A percentile compares a stretch with the other conserved stretches of the same genome.
These are phyloP conservation scores for Aspergillus olivimuriae DNA, from an alignment of 495 filamentous ascomycete genomes.

Conservation along the genomic window DNA sequence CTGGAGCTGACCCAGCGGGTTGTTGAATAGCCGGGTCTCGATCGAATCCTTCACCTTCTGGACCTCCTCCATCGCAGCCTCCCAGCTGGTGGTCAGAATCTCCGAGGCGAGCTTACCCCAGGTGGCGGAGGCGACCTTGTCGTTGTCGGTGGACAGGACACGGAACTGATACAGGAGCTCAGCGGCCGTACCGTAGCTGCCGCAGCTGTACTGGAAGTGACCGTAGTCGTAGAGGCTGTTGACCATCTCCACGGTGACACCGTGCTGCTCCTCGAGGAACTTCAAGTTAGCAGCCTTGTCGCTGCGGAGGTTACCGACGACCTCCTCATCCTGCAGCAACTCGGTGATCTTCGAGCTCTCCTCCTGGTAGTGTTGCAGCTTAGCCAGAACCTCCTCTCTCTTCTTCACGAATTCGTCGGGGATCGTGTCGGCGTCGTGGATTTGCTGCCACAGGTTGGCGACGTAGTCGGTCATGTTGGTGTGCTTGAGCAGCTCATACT, in stretches of 20 bases:
- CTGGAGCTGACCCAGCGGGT: constrained; percentile 86
- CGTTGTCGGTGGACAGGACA: constrained; percentile 93
- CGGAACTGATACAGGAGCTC: constrained; percentile 94
- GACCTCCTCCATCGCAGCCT: constrained; percentile 90
- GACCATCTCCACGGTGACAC: constrained; percentile 89
- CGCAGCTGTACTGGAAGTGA: constrained; percentile 93
- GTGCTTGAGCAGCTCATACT: constrained; percentile 86
- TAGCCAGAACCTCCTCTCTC: constrained; percentile 79
- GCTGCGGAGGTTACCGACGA: constrained; percentile 78
- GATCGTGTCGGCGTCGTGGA: constrained; percentile 69
- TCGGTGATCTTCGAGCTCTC: constrained; percentile 80
- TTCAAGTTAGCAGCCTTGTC: constrained; percentile 98
- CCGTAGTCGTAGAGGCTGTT: constrained; percentile 90
- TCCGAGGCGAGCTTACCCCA: constrained; percentile 96
- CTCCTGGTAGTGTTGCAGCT: constrained; percentile 72
- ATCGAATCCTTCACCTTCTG: constrained; percentile 89
- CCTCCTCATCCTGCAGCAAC: constrained; percentile 76
- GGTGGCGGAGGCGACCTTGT: constrained; percentile 88
- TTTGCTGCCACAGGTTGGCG: constrained; percentile 76
- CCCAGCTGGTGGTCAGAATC: constrained; percentile 91
- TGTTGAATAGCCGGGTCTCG: constrained; percentile 88
- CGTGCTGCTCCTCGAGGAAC: constrained; percentile 90
- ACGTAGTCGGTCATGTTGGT: constrained; percentile 99
- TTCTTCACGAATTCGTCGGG: constrained; percentile 82
- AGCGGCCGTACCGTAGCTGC: constrained; percentile 79